Evolutionary conservation across 2,329 filamentous ascomycete species (phyloP), one percentile per base, ranked within the genome.

Genomic region (Pseudogymnoascus sp.): DNA sequence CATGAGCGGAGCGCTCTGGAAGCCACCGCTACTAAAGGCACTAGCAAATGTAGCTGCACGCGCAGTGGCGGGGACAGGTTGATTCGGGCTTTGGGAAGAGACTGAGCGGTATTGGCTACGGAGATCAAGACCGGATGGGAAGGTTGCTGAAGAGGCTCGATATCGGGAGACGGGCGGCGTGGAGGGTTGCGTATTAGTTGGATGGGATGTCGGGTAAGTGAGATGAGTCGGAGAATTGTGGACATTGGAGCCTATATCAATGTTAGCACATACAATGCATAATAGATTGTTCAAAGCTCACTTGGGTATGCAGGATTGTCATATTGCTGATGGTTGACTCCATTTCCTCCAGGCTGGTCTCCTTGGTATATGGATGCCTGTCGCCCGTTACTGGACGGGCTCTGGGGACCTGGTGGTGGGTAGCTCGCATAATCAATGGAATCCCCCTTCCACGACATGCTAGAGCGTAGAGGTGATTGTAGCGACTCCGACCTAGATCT

Each of bases 361-460:
- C 76, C 70, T 59, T 77, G 77, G 61, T 83, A 84, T 30, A 79
- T 65, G 26, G 79, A 74, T 45, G 75, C 74, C 34, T 79, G 78
- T 57, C 79, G 73, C 38, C 75, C 74, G 41, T 72, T 71, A 34
- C 79, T 71, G 57, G 73, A 74, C 3, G 81, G 76, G 66, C 78
- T 82, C 5, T 71, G 68, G 60, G 74, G 75, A 7, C 73, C 72
- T 13, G 71, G 73, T 52, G 45, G 45, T 59, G 78, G 74, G 66
- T 82, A 83, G 9, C 74, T 76, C 21, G 61, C 65, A 67, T 83
- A 85, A 65, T 83, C 81, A 60, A 84, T 77, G 1, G 78, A 74
- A 62, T 82, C 80, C 12, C 80, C 79, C 69, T 84, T 84, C 82
- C 82, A 85, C 10, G 81, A 80, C 79, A 84, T 82, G 67, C 79